phyloP scores from a whole-genome alignment of 805 yeast species.

The Zygoascus biomembranicola region DNA sequence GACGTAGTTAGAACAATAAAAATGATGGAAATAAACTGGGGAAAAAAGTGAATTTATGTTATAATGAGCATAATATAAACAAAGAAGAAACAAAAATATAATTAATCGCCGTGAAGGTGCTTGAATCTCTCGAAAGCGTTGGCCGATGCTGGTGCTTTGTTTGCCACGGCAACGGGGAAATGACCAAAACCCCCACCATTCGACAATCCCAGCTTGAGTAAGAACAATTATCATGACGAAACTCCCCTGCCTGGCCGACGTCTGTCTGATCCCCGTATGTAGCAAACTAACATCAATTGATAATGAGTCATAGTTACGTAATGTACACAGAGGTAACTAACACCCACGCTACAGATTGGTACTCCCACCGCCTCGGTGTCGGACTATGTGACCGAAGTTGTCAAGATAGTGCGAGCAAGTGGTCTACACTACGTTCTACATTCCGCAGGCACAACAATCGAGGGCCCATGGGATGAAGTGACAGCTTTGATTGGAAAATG shows the following conservation, averaged over 20 bases:
- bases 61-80: too few relatives aligned
- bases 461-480: conserved; percentile 91
- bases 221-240: conserved; percentile 11
- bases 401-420: conserved; percentile 51
- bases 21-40: neutral
- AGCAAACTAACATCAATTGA: conserved; percentile 5
- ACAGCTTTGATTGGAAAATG: conserved; percentile 68
- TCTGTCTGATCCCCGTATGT: conserved; percentile 74
- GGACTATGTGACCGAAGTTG: conserved; percentile 67
- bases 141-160: too few relatives aligned
- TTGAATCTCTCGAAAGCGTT: too few relatives aligned
- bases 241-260: conserved; percentile 71
- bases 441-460: conserved; percentile 87
- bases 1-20: neutral
- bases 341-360: conserved; percentile 45
- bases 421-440: conserved; percentile 64
- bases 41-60: neutral
- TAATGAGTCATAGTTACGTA: too few relatives aligned
- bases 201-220: neutral
- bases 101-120: too few relatives aligned
- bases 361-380: conserved; percentile 73
- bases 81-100: neutral
- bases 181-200: neutral
- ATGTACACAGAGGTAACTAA: neutral
- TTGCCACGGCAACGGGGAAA: neutral